A percentile compares a stretch with the other conserved stretches of the same genome.
Evolutionary conservation across 2,329 filamentous ascomycete species (phyloP).

Genomic region (Colletotrichum siamense): DNA sequence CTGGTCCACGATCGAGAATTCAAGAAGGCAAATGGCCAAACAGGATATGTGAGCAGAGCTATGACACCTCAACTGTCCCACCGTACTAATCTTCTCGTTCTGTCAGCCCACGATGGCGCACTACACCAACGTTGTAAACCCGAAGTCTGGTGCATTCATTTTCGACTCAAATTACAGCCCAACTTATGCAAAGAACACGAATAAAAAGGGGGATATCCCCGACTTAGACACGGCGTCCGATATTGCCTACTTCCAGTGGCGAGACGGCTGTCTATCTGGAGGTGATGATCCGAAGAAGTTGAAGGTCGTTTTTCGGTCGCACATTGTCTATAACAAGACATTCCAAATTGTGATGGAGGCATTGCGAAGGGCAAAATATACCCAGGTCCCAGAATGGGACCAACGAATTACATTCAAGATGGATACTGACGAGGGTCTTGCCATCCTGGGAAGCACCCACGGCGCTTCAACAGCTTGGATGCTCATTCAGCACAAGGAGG

Average conservation of each 20-base stretch:
- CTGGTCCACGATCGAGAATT: background rate
- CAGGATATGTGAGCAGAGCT: background rate
- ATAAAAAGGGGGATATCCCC: background rate
- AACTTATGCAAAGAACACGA: background rate
- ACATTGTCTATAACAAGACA: background rate
- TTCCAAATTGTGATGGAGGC: background rate
- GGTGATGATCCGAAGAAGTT: background rate
- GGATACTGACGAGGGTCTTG: background rate
- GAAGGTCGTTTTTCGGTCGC: background rate
- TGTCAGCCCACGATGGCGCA: background rate
- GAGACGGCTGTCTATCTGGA: background rate
- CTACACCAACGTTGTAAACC: background rate
- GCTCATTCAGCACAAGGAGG: background rate
- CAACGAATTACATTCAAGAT: background rate
- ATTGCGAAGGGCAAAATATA: background rate
- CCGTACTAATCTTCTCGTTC: background rate
- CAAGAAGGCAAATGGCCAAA: background rate
- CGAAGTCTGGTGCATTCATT: background rate
- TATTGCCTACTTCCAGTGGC: background rate
- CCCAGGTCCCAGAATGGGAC: background rate
- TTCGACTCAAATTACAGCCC: background rate
- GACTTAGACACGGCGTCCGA: background rate
- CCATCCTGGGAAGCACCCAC: background rate
- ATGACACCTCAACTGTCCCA: background rate
- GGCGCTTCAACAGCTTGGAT: background rate